Evolutionary conservation across 176 grass and related monocot genomes (phyloP).

Genomic region (Alloteropsis semialata): DNA sequence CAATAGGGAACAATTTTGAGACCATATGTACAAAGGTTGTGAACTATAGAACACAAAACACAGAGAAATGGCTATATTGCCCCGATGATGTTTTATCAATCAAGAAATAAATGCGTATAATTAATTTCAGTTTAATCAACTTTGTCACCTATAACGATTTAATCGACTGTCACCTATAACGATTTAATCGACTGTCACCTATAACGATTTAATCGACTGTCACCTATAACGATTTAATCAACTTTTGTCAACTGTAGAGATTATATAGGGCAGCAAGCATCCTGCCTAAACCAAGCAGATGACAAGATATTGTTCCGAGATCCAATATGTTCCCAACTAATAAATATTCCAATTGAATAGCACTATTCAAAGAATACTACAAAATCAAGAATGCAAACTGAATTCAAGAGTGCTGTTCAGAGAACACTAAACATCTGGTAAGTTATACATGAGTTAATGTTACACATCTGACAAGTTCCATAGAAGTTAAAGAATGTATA

Average conservation of each 20-base stretch:
- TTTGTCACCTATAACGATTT: not conserved
- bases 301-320: not conserved
- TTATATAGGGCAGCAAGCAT: not conserved
- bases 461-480: not conserved
- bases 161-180: not conserved
- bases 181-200: constrained; percentile 3
- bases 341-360: not conserved
- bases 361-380: not conserved
- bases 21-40: constrained; percentile 23
- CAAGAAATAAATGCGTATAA: not conserved
- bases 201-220: not conserved
- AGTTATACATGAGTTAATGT: not conserved
- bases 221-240: not conserved
- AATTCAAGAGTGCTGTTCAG: not conserved
- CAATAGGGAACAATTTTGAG: constrained; percentile 6
- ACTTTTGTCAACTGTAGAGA: not conserved
- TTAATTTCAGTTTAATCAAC: not conserved
- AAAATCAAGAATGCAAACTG: not conserved
- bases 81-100: not conserved
- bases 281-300: not conserved
- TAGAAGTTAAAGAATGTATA: not conserved
- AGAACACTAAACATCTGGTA: not conserved
- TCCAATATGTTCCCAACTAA: not conserved
- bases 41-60: not conserved
- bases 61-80: not conserved